Evolutionary conservation across 1,139 yeast genomes (phyloP).

Genomic region (Petasospora fabianii): DNA sequence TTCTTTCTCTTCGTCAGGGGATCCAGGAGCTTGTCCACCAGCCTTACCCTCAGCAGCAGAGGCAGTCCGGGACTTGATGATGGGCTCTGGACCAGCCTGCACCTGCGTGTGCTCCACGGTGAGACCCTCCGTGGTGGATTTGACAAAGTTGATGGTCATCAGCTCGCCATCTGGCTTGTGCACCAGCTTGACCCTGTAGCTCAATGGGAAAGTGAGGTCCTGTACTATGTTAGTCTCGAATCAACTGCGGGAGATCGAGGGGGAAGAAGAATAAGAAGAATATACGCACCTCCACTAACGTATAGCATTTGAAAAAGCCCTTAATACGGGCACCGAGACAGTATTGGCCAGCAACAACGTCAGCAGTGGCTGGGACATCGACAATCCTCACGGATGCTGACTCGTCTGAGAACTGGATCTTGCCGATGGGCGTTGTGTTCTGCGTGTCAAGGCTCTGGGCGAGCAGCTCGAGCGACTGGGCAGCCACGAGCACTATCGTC

Average conservation of each 20-base stretch:
- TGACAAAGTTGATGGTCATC: constrained; percentile 5
- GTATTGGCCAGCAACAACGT: constrained; percentile 12
- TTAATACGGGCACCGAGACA: constrained; percentile 22
- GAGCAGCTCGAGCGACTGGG: constrained; percentile 4
- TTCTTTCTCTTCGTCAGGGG: constrained; percentile 3
- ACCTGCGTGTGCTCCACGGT: background rate
- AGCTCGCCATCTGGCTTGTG: constrained; percentile 12
- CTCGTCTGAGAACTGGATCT: constrained; percentile 8
- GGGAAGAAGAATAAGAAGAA: background rate
- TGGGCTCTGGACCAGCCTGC: constrained; percentile 8
- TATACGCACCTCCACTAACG: constrained; percentile 13
- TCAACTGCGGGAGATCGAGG: background rate
- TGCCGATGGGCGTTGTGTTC: constrained; percentile 6
- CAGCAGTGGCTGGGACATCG: constrained; percentile 7
- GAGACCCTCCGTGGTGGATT: constrained; percentile 3
- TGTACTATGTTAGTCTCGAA: background rate
- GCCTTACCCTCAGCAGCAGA: background rate
- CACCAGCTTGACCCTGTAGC: constrained; percentile 3
- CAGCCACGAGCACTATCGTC: too few species aligned
- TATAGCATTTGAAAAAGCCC: constrained; percentile 18
- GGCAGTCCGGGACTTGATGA: constrained; percentile 1
- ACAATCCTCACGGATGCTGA: constrained; percentile 4
- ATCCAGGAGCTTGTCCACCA: background rate
- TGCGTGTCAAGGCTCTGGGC: constrained; percentile 11
- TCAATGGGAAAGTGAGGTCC: constrained; percentile 1